Conservation (phyloP, 148 eudicot species). For the Rhododendron kiyosumense region DNA sequence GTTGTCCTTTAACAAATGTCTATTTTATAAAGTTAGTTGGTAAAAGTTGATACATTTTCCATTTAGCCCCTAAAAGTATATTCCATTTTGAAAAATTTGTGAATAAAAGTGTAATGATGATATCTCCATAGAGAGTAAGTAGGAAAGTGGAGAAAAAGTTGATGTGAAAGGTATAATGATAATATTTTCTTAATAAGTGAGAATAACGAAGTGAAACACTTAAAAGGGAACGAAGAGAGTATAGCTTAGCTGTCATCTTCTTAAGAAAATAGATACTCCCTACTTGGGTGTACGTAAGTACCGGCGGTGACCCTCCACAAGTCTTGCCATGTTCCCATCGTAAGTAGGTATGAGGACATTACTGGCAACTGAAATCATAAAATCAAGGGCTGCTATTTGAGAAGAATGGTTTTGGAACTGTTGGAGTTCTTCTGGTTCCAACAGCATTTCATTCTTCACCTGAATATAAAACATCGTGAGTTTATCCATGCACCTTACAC, state of each 20-base stretch:
- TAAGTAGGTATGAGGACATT: constrained; percentile 74
- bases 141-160: too few relatives aligned
- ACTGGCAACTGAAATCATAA: constrained; percentile 87
- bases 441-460: constrained; percentile 90
- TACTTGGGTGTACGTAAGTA: constrained; percentile 8
- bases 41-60: too few relatives aligned
- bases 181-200: too few relatives aligned
- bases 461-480: constrained; percentile 16
- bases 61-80: too few relatives aligned
- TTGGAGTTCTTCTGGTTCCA: constrained; percentile 63
- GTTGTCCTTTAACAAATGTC: too few relatives aligned
- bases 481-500: neutral
- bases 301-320: constrained; percentile 99
- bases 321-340: constrained; percentile 96
- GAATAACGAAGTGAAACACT: too few relatives aligned
- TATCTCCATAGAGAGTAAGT: too few relatives aligned
- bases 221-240: too few relatives aligned
- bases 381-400: constrained; percentile 98
- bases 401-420: constrained; percentile 95
- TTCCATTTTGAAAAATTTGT: too few relatives aligned
- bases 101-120: too few relatives aligned
- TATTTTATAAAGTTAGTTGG: too few relatives aligned
- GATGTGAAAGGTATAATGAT: too few relatives aligned
- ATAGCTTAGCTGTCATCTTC: neutral
- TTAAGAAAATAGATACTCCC: neutral